Base-by-base conservation (phyloP, 345 rosid species). In the Trapa incisa region DNA sequence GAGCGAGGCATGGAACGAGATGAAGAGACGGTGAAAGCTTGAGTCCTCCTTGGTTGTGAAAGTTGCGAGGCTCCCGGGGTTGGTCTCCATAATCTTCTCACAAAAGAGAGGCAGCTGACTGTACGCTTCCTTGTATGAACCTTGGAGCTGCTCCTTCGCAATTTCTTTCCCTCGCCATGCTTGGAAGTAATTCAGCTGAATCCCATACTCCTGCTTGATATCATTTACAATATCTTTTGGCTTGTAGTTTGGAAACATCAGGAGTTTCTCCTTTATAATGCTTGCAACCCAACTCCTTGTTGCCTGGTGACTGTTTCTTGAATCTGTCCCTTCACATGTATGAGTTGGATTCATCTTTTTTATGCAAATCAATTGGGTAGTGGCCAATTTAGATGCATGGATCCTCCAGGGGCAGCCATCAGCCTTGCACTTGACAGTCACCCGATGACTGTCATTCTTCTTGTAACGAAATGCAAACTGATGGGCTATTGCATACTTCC, bases 81-180 rank as follows among this genome's bases (percentile, higher is more conserved):
- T 93, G 14, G 85, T 82, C 76, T 88, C 90, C 84, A 83, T 83
- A 50, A 93, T 85, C 91, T 86, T 87, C 69, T 84, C 89, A 57
- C 98, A 90, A 81, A 81, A 86, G 29, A 76, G 13, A 0, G 98
- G 98, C 14, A 93, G 77, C 78, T 79, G 88, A 75, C 81, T 88
- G 75, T 93, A 93, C 48, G 97, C 97, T 36, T 90, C 94, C 67
- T 88, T 93, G 78, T 81, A 88, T 3, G 97, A 93, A 67, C 98
- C 98, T 54, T 90, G 97, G 71, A 93, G 97, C 76, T 90, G 98
- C 76, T 89, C 97, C 76, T 84, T 93, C 0, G 98, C 98, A 4
- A 93, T 90, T 74, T 93, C 97, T 77, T 93, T 93, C 14, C 97
- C 98, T 10, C 97, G 90, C 96, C 97, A 93, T 10, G 97, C 97